Conservation (phyloP, 331 rosid species). For the Quercus lobata region DNA sequence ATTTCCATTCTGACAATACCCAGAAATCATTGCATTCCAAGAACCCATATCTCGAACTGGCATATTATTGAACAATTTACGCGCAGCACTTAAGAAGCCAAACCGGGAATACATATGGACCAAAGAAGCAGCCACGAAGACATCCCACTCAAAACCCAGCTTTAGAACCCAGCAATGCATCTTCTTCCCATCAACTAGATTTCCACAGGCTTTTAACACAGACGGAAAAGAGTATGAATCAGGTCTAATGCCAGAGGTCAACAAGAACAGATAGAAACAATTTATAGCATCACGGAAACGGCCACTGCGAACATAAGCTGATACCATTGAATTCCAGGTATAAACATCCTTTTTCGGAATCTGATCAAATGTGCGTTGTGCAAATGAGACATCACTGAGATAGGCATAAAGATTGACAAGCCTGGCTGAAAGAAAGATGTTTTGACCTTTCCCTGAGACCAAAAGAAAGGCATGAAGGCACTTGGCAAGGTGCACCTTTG, state of each 20-base stretch:
- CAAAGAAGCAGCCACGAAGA: slow-evolving; percentile 47
- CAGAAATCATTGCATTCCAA: slow-evolving; percentile 56
- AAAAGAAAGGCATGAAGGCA: slow-evolving; percentile 43
- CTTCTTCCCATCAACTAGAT: slow-evolving; percentile 37
- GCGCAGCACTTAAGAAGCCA: slow-evolving; percentile 28
- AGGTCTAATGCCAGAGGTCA: slow-evolving; percentile 30
- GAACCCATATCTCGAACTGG: slow-evolving; percentile 41
- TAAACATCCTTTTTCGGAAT: slow-evolving; percentile 40
- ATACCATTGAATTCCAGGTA: slow-evolving; percentile 53
- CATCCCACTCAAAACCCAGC: slow-evolving; percentile 46
- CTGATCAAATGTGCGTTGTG: slow-evolving; percentile 30
- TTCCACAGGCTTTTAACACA: slow-evolving; percentile 41
- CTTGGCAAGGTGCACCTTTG: slow-evolving; percentile 31
- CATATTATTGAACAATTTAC: slow-evolving; percentile 33
- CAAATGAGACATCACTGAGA: slow-evolving; percentile 31
- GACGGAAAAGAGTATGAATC: slow-evolving; percentile 49
- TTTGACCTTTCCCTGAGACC: slow-evolving; percentile 35
- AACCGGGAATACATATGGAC: slow-evolving; percentile 49
- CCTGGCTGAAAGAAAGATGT: slow-evolving; percentile 29
- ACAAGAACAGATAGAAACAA: slow-evolving; percentile 29
- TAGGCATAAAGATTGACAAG: slow-evolving; percentile 40
- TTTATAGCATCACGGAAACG: slow-evolving; percentile 31
- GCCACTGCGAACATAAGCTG: slow-evolving; percentile 39
- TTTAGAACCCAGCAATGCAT: slow-evolving; percentile 42
- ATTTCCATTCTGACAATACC: slow-evolving; percentile 41